These are phyloP conservation scores for Pneumocystis jirovecii DNA, from an alignment of 1,139 yeast genomes.

Conservation along the genomic window DNA sequence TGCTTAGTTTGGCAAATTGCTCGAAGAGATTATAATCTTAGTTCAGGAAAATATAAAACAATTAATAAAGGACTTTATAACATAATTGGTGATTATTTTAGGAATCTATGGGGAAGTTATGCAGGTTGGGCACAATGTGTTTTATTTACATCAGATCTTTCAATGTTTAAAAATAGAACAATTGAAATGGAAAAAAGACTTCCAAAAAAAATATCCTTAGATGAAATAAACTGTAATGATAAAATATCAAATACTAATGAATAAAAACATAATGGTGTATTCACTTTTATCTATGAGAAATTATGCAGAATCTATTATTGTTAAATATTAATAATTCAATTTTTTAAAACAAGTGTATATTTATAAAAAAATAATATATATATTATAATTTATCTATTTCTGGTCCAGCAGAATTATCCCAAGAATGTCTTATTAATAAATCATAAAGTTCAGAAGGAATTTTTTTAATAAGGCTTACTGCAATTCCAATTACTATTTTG, in stretches of 20 bases:
- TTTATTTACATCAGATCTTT: conserved; percentile 68
- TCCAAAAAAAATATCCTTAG: conserved; percentile 58
- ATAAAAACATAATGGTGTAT: conserved; percentile 54
- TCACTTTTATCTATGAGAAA: conserved; percentile 62
- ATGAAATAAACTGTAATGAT: conserved; percentile 56
- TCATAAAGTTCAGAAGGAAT: conserved; percentile 57
- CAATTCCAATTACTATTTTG: conserved; percentile 58
- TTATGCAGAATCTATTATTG: conserved; percentile 60
- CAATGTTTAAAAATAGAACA: conserved; percentile 5
- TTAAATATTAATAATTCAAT: too few relatives aligned
- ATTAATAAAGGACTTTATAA: conserved; percentile 46
- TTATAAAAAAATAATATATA: conserved; percentile 17
- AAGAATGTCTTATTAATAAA: conserved; percentile 55
- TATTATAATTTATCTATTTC: conserved; percentile 5
- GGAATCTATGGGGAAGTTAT: conserved; percentile 64
- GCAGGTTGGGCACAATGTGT: conserved; percentile 99
- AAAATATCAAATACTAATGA: conserved; percentile 40
- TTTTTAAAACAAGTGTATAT: conserved; percentile 13
- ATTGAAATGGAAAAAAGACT: conserved; percentile 22
- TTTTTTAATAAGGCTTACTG: conserved; percentile 36
- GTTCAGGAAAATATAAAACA: conserved; percentile 29
- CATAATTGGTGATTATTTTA: conserved; percentile 46
- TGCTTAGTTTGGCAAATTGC: conserved; percentile 44
- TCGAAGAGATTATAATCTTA: conserved; percentile 54
- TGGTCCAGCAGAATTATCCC: conserved; percentile 30